Conservation (phyloP, 805 yeast genomes). For the Saccharomycopsis microspora region DNA sequence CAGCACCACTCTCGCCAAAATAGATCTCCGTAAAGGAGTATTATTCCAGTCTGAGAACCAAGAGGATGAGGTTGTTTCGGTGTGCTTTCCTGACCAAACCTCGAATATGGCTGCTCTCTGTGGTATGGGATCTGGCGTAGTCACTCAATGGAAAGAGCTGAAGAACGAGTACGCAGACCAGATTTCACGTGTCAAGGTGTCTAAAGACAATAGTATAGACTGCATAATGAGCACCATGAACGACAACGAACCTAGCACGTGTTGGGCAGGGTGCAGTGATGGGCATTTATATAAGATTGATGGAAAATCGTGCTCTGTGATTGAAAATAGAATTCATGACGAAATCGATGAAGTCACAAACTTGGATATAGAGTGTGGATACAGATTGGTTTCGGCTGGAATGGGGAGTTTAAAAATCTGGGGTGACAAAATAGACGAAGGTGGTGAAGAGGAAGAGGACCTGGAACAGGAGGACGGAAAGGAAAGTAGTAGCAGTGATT, state of each 20-base stretch:
- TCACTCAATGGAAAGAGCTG: constrained; percentile 75
- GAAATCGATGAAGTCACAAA: constrained; percentile 61
- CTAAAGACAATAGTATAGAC: constrained; percentile 65
- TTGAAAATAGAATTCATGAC: constrained; percentile 59
- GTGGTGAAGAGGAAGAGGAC: constrained; percentile 9
- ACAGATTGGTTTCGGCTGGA: constrained; percentile 71
- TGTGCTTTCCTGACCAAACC: constrained; percentile 48
- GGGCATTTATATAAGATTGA: constrained; percentile 64
- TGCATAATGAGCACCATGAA: constrained; percentile 33
- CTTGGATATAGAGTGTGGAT: constrained; percentile 72
- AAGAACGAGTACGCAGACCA: constrained; percentile 68
- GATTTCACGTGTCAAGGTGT: constrained; percentile 59
- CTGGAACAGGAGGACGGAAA: constrained; percentile 15
- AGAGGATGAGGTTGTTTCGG: constrained; percentile 81
- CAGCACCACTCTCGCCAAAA: constrained; percentile 65
- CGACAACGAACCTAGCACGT: constrained; percentile 32
- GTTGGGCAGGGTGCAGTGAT: constrained; percentile 74
- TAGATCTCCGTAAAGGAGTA: constrained; percentile 69
- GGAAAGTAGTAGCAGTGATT: constrained; percentile 4
- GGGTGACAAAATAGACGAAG: constrained; percentile 30
- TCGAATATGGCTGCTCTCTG: constrained; percentile 47
- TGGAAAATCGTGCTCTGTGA: constrained; percentile 47
- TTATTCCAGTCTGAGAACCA: constrained; percentile 72
- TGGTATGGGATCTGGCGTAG: constrained; percentile 85
- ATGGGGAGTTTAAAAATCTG: constrained; percentile 76